Evolutionary conservation across 1,284 basidiomycete species (phyloP).

Genomic region (Malassezia vespertilionis): DNA sequence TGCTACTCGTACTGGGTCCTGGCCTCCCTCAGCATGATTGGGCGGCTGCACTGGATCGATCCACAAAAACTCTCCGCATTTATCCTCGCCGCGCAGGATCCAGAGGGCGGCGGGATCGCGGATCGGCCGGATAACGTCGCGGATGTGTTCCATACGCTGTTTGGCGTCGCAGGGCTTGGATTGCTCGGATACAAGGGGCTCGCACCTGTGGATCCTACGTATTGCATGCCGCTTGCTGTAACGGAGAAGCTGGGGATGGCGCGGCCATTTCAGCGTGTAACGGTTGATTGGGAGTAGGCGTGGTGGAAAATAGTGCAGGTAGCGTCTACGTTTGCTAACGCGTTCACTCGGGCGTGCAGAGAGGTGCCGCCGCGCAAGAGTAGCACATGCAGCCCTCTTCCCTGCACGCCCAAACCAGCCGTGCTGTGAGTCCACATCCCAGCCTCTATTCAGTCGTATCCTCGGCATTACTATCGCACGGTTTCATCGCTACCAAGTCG

Average conservation of each 20-base stretch:
- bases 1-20: constrained; percentile 98
- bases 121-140: constrained; percentile 85
- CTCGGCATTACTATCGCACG: no score
- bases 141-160: constrained; percentile 90
- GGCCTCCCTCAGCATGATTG: constrained; percentile 72
- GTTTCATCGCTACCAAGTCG: no score
- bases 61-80: constrained; percentile 65
- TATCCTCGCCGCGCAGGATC: constrained; percentile 83
- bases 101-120: constrained; percentile 80
- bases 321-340: no score
- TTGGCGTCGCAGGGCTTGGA: constrained; percentile 82
- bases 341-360: no score
- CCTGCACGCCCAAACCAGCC: no score
- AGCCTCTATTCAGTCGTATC: no score
- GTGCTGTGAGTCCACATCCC: no score
- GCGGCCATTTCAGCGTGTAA: constrained; percentile 30
- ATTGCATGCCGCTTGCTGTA: constrained; percentile 78
- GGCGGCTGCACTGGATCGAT: constrained; percentile 80
- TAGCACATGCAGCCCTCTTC: no score
- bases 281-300: no score
- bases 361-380: no score
- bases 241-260: constrained; percentile 50
- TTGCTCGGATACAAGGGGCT: constrained; percentile 77
- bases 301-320: no score
- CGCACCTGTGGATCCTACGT: constrained; percentile 77